phyloP scores from a whole-genome alignment of 331 rosid species.

The Arachis monticola region DNA sequence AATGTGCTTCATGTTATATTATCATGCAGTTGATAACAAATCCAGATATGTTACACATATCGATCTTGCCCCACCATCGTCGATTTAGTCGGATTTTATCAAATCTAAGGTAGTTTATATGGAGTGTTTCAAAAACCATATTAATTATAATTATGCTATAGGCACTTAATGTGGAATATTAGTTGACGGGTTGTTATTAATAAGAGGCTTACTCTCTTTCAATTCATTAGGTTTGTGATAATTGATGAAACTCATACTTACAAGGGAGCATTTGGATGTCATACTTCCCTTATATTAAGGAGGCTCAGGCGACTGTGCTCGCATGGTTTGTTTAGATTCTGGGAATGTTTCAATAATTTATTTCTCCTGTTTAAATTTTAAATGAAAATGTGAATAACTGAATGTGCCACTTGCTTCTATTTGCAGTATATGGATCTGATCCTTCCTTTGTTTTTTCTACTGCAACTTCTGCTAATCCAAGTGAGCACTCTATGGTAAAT shows the following conservation, averaged over 20 bases:
- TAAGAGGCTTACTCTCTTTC: constrained; percentile 36
- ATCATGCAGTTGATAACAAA: constrained; percentile 84
- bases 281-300: constrained; percentile 81
- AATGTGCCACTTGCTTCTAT: constrained; percentile 36
- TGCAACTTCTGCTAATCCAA: constrained; percentile 94
- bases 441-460: constrained; percentile 91
- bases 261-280: constrained; percentile 98
- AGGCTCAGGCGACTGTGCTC: constrained; percentile 85
- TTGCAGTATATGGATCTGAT: constrained; percentile 92
- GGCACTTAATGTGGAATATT: constrained; percentile 31
- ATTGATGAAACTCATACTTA: constrained; percentile 90
- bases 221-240: constrained; percentile 71
- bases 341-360: constrained; percentile 16
- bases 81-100: constrained; percentile 76
- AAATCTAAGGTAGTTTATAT: constrained; percentile 69
- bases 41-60: constrained; percentile 96
- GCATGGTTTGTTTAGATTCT: constrained; percentile 57
- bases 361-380: constrained; percentile 33
- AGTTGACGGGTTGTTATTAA: constrained; percentile 25
- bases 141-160: constrained; percentile 8
- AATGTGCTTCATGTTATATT: constrained; percentile 43
- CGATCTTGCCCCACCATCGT: constrained; percentile 85
- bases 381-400: constrained; percentile 22
- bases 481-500: constrained; percentile 84
- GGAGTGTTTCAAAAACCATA: constrained; percentile 27